phyloP scores from a whole-genome alignment of 352 stramenopile genomes.

The Phytophthora fragariae region DNA sequence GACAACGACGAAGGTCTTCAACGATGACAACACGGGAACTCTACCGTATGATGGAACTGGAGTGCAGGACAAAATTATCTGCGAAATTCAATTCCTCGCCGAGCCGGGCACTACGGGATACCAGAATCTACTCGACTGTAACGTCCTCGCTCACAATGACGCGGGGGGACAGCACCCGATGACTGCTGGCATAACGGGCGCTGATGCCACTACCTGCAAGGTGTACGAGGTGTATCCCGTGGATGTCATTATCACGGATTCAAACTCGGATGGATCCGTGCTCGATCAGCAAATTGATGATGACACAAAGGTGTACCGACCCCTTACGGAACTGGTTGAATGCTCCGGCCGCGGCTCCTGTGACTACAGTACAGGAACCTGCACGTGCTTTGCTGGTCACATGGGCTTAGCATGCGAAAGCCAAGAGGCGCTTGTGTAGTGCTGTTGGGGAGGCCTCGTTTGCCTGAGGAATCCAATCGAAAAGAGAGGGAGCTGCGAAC shows the following conservation, averaged over 20 bases:
- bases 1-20: conserved; percentile 13
- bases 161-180: conserved; percentile 49
- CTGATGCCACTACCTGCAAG: conserved; percentile 25
- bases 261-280: not conserved
- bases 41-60: not conserved
- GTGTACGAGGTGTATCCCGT: conserved; percentile 50
- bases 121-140: conserved; percentile 64
- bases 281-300: not conserved
- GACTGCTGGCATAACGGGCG: not conserved
- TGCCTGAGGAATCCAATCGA: not conserved
- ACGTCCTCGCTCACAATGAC: conserved; percentile 42
- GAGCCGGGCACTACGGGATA: conserved; percentile 65
- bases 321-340: conserved; percentile 58
- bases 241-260: not conserved
- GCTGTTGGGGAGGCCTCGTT: not conserved
- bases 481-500: not conserved
- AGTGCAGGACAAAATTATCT: conserved; percentile 21
- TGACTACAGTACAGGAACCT: conserved; percentile 58
- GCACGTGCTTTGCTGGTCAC: conserved; percentile 75
- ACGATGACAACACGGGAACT: conserved; percentile 1
- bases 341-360: conserved; percentile 73
- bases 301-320: conserved; percentile 4
- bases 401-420: conserved; percentile 80
- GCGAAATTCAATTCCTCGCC: conserved; percentile 55
- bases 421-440: conserved; percentile 45